A percentile compares a stretch with the other conserved stretches of the same genome.
Evolutionary conservation across 2,329 filamentous ascomycete species (phyloP).

Genomic region (Calonectria pseudoturangicola): DNA sequence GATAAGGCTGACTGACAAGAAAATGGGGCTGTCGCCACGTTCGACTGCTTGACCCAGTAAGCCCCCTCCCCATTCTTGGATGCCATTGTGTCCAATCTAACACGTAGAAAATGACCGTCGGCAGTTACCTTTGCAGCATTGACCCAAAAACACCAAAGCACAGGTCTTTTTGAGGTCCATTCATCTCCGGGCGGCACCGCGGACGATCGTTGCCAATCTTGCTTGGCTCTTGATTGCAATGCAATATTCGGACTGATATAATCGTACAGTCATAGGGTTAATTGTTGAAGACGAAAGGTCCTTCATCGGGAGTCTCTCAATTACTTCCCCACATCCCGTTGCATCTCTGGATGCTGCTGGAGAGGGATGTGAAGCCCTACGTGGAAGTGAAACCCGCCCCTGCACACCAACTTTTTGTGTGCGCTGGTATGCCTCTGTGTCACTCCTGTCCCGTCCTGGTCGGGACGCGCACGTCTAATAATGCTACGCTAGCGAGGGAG

Average conservation of each 20-base stretch:
- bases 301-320: slow-evolving; percentile 4
- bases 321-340: slow-evolving; percentile 31
- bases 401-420: slow-evolving; percentile 13
- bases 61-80: not conserved
- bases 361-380: slow-evolving; percentile 5
- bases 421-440: not conserved
- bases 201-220: slow-evolving; percentile 16
- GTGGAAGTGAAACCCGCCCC: slow-evolving; percentile 35
- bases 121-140: slow-evolving; percentile 6
- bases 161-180: not conserved
- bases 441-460: not conserved
- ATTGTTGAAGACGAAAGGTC: not conserved
- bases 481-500: slow-evolving; percentile 33
- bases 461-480: slow-evolving; percentile 23
- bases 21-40: slow-evolving; percentile 25
- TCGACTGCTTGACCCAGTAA: too few species aligned
- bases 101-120: not conserved
- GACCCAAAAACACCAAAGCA: not conserved
- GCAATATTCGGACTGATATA: not conserved
- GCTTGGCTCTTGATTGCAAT: not conserved
- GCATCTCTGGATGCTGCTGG: not conserved
- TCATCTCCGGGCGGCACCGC: not conserved
- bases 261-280: not conserved
- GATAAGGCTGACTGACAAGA: slow-evolving; percentile 18
- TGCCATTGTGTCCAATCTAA: not conserved